phyloP scores from a whole-genome alignment of 108 stramenopile genomes.

The Mayamaea pseudoterrestris region DNA sequence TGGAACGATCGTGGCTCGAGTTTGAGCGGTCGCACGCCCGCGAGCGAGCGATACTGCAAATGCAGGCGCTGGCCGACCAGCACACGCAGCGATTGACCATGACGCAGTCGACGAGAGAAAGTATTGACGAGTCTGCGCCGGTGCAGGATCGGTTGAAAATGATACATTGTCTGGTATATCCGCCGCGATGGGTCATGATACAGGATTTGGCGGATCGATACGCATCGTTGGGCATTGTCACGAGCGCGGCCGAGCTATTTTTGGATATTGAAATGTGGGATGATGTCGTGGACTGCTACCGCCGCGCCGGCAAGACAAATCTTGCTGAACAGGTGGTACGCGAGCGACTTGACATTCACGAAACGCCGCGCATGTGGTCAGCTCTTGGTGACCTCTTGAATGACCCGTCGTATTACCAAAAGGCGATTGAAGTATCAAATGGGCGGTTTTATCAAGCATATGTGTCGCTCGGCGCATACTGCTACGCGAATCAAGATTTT shows the following conservation, averaged over 20 bases:
- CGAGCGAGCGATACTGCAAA: conserved; percentile 88
- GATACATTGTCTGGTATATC: conserved; percentile 85
- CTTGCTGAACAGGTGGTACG: conserved; percentile 82
- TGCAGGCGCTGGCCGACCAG: conserved; percentile 95
- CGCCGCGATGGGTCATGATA: conserved; percentile 88
- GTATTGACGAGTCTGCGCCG: conserved; percentile 85
- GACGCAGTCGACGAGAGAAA: conserved; percentile 72
- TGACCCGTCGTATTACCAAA: conserved; percentile 67
- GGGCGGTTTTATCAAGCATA: conserved; percentile 79
- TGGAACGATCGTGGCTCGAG: conserved; percentile 92
- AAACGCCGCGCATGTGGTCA: conserved; percentile 86
- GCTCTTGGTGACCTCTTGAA: conserved; percentile 85
- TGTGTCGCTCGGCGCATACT: conserved; percentile 64
- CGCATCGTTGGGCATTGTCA: conserved; percentile 78
- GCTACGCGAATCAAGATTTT: conserved; percentile 61
- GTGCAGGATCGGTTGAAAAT: conserved; percentile 75
- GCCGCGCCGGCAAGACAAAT: conserved; percentile 69
- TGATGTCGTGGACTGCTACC: conserved; percentile 94
- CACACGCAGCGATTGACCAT: conserved; percentile 79
- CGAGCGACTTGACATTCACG: conserved; percentile 54
- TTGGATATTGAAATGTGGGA: conserved; percentile 95
- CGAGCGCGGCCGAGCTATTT: conserved; percentile 86
- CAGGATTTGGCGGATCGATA: conserved; percentile 88
- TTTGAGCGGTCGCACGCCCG: conserved; percentile 68
- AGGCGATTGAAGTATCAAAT: conserved; percentile 75